A percentile compares a stretch with the other conserved stretches of the same genome.
phyloP scores from a whole-genome alignment of 352 stramenopile species.

The Globisporangium echinulatum region DNA sequence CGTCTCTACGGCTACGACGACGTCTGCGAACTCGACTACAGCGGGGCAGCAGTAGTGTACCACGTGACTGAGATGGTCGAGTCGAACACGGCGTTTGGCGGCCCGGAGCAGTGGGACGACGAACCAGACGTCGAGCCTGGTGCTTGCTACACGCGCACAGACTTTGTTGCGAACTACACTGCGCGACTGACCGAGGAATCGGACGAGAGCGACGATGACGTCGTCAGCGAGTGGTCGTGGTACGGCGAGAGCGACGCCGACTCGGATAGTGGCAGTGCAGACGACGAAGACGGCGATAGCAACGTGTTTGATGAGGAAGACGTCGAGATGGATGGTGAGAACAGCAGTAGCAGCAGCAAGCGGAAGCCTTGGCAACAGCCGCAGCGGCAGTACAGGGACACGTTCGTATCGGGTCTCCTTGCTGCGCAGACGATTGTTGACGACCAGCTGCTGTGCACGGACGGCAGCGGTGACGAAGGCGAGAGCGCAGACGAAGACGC shows the following conservation, averaged over 20 bases:
- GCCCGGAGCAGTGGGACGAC: conserved; percentile 14
- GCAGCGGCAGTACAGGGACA: conserved; percentile 19
- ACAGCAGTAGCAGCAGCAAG: conserved; percentile 5
- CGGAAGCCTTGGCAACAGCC: conserved; percentile 15
- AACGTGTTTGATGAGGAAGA: conserved; percentile 9
- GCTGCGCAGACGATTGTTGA: conserved; percentile 43
- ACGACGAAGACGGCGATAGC: conserved; percentile 1
- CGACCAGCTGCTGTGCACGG: conserved; percentile 26
- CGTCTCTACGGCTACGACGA: conserved; percentile 79
- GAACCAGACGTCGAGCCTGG: conserved; percentile 60
- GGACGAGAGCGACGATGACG: conserved; percentile 38
- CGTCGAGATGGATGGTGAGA: conserved; percentile 12
- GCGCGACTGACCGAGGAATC: conserved; percentile 32
- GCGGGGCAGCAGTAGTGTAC: conserved; percentile 18
- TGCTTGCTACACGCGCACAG: conserved; percentile 37
- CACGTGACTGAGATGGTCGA: conserved; percentile 78
- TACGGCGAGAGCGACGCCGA: conserved; percentile 59
- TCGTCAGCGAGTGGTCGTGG: conserved; percentile 53
- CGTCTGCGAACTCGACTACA: conserved; percentile 39
- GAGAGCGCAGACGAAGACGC: conserved; percentile 28
- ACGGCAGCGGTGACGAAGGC: conserved; percentile 25
- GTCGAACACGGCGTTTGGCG: conserved; percentile 18
- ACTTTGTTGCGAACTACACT: conserved; percentile 58
- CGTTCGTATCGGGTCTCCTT: conserved; percentile 36
- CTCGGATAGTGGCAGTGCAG: conserved; percentile 22